These are phyloP conservation scores for Petunia axillaris DNA, from an alignment of 257 asterid genomes.

Conservation along the genomic window DNA sequence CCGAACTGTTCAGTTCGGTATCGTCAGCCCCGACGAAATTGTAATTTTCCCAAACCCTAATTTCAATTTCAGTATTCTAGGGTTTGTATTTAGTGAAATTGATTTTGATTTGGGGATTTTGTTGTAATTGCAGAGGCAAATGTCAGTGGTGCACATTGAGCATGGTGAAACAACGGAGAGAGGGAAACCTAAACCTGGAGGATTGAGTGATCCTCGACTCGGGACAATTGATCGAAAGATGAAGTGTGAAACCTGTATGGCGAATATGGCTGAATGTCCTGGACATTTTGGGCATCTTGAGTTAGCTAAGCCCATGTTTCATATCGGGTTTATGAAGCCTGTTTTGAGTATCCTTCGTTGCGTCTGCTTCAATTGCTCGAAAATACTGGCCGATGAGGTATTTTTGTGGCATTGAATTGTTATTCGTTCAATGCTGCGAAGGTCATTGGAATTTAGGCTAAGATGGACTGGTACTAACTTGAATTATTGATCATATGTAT, in stretches of 20 bases:
- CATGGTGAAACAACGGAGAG: slow-evolving; percentile 95
- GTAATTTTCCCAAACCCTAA: slow-evolving; percentile 40
- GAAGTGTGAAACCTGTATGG: slow-evolving; percentile 99
- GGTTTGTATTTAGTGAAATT: slow-evolving; percentile 23
- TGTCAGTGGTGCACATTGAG: slow-evolving; percentile 97
- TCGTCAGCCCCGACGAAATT: slow-evolving; percentile 92
- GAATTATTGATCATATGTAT: not conserved
- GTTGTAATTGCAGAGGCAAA: slow-evolving; percentile 73
- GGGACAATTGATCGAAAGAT: slow-evolving; percentile 95
- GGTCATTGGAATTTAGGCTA: not conserved
- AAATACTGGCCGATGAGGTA: slow-evolving; percentile 92
- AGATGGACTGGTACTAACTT: not conserved
- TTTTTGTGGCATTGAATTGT: slow-evolving; percentile 20
- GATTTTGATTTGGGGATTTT: not conserved
- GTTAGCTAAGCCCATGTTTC: slow-evolving; percentile 98
- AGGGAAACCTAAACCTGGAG: slow-evolving; percentile 95
- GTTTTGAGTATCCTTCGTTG: slow-evolving; percentile 85
- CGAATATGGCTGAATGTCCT: slow-evolving; percentile 97
- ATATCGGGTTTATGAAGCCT: slow-evolving; percentile 89
- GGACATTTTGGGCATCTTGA: slow-evolving; percentile 99
- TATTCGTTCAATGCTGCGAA: not conserved
- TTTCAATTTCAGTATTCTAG: not conserved
- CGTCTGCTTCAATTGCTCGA: slow-evolving; percentile 99
- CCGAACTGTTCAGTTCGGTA: slow-evolving; percentile 86
- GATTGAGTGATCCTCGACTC: slow-evolving; percentile 81